phyloP scores from a whole-genome alignment of 345 rosid species.

The Hibiscus syriacus region DNA sequence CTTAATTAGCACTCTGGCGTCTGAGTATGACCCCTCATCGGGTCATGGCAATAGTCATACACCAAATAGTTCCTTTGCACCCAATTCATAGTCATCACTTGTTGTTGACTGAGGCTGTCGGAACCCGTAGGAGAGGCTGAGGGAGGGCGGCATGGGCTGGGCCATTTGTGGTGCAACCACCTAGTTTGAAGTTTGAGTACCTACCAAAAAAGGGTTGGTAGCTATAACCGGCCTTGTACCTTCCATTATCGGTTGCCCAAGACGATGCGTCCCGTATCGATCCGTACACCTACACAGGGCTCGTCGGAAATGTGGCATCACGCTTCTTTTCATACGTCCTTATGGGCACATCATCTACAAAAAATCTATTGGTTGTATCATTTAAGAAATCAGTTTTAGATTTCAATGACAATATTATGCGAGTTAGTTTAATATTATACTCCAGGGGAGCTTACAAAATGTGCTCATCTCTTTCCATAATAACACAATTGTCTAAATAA shows the following conservation, averaged over 20 bases:
- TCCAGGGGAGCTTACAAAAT: too few species aligned
- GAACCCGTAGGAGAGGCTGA: constrained; percentile 33
- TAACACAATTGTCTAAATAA: neutral
- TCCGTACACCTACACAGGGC: constrained; percentile 83
- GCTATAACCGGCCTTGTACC: constrained; percentile 60
- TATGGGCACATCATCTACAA: constrained; percentile 85
- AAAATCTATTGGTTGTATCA: constrained; percentile 37
- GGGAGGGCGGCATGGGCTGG: constrained; percentile 43
- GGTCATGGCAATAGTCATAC: constrained; percentile 77
- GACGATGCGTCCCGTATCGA: constrained; percentile 93
- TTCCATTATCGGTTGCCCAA: constrained; percentile 94
- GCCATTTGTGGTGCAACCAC: constrained; percentile 40
- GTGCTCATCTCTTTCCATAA: neutral
- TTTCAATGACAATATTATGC: too few species aligned
- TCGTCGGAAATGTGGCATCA: constrained; percentile 54
- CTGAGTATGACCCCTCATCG: constrained; percentile 60
- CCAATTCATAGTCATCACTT: constrained; percentile 60
- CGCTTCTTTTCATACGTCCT: constrained; percentile 60
- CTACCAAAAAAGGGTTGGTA: constrained; percentile 76
- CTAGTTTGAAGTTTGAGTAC: constrained; percentile 54
- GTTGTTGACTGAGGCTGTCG: constrained; percentile 50
- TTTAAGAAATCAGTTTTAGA: too few species aligned
- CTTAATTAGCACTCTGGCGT: constrained; percentile 68
- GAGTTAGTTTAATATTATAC: too few species aligned
- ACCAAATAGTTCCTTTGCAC: constrained; percentile 64